phyloP scores from a whole-genome alignment of 129 eudicot species.

The Helianthus tuberosus region DNA sequence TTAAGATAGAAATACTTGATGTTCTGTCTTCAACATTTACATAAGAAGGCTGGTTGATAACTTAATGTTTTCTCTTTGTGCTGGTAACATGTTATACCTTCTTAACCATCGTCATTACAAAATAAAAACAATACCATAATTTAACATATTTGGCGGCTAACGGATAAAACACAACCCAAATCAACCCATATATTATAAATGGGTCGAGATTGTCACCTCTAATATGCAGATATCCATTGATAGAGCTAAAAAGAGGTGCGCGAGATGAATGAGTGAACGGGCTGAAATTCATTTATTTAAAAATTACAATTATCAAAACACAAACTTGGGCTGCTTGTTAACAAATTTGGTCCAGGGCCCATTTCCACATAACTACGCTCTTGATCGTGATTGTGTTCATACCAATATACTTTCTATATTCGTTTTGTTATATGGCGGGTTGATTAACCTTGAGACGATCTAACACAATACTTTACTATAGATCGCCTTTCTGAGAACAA shows the following conservation, averaged over 20 bases:
- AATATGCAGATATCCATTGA: too few relatives aligned
- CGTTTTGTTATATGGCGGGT: neutral
- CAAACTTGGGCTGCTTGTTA: too few relatives aligned
- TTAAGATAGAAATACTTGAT: neutral
- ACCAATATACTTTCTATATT: neutral
- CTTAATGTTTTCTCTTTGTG: neutral
- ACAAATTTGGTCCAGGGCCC: too few relatives aligned
- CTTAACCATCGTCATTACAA: neutral
- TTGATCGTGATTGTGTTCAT: neutral
- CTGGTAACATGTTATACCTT: neutral
- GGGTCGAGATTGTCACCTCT: too few relatives aligned
- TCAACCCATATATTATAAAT: too few relatives aligned
- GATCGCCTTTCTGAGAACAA: constrained; percentile 65
- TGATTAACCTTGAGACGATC: constrained; percentile 1
- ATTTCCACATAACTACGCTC: neutral
- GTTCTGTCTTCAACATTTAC: neutral
- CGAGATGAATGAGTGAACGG: too few relatives aligned
- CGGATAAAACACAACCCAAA: too few relatives aligned
- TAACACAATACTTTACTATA: constrained; percentile 29
- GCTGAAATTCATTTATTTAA: too few relatives aligned
- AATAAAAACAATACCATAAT: neutral
- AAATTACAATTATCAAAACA: too few relatives aligned
- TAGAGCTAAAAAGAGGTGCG: too few relatives aligned
- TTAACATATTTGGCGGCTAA: too few relatives aligned
- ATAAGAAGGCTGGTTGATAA: neutral